phyloP scores from a whole-genome alignment of 208 protist species.

The Trypanosoma melophagium region DNA sequence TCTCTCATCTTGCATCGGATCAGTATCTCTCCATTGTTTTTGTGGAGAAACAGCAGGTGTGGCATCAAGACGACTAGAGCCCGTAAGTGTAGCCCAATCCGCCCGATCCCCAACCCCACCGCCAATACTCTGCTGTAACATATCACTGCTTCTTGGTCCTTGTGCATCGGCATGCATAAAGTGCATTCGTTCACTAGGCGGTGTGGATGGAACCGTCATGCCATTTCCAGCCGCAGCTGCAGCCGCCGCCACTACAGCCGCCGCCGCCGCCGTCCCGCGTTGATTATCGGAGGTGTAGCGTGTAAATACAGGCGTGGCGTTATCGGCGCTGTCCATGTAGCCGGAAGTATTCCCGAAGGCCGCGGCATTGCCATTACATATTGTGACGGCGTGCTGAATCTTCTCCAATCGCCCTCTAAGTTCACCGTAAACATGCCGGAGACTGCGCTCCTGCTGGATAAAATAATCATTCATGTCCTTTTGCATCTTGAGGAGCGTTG shows the following conservation, averaged over 20 bases:
- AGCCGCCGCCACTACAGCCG: background rate
- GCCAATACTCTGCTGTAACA: background rate
- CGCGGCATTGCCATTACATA: slow-evolving; percentile 1
- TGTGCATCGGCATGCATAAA: background rate
- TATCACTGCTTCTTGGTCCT: background rate
- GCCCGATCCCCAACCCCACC: background rate
- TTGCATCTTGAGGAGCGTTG: slow-evolving; percentile 36
- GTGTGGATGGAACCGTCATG: slow-evolving; percentile 8
- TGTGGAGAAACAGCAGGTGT: slow-evolving; percentile 28
- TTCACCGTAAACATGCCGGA: slow-evolving; percentile 49
- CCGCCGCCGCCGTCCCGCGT: background rate
- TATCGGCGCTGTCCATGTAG: slow-evolving; percentile 17
- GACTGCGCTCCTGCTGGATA: slow-evolving; percentile 48
- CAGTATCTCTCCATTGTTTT: slow-evolving; percentile 19
- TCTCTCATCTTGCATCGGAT: background rate
- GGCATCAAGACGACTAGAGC: slow-evolving; percentile 6
- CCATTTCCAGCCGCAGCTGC: background rate
- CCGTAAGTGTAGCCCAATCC: slow-evolving; percentile 17
- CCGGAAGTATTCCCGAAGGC: slow-evolving; percentile 13
- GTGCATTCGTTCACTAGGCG: slow-evolving; percentile 9
- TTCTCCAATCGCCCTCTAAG: slow-evolving; percentile 53
- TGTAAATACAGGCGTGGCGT: slow-evolving; percentile 11
- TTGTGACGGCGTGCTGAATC: slow-evolving; percentile 36
- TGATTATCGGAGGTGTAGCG: slow-evolving; percentile 21
- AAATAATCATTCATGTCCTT: slow-evolving; percentile 62